phyloP scores from a whole-genome alignment of 306 rosid species.

The Cucumis hystrix region DNA sequence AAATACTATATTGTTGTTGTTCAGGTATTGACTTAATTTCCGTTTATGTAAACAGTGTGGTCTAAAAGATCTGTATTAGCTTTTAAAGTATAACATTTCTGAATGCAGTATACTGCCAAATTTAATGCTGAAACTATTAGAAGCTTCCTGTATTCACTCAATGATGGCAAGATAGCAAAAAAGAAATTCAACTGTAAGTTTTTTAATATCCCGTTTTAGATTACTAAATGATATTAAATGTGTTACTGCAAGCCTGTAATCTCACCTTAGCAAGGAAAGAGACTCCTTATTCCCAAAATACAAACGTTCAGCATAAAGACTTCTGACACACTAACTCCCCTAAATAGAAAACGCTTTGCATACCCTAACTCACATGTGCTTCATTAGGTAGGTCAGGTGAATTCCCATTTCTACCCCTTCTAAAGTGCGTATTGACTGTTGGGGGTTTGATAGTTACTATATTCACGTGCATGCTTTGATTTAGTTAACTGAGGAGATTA shows the following conservation, averaged over 20 bases:
- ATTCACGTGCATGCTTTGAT: not conserved
- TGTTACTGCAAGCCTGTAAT: no score
- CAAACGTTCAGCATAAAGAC: no score
- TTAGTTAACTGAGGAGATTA: not conserved
- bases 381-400: no score
- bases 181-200: conserved; percentile 49
- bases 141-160: conserved; percentile 40
- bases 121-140: conserved; percentile 41
- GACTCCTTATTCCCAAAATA: no score
- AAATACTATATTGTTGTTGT: conserved; percentile 76
- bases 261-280: no score
- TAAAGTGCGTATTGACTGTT: no score
- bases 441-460: not conserved
- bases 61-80: not conserved
- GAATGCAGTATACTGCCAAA: conserved; percentile 39
- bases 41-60: not conserved
- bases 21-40: conserved; percentile 21
- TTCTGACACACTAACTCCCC: no score
- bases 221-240: not conserved
- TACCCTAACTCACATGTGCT: no score
- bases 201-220: not conserved
- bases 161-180: conserved; percentile 37
- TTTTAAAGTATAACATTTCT: not conserved
- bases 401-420: no score
- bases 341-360: no score